Percentiles rank a stretch among this genome's conserved stretches.
Evolutionary conservation across 805 yeast genomes (phyloP).

Genomic region (Candida railenensis): DNA sequence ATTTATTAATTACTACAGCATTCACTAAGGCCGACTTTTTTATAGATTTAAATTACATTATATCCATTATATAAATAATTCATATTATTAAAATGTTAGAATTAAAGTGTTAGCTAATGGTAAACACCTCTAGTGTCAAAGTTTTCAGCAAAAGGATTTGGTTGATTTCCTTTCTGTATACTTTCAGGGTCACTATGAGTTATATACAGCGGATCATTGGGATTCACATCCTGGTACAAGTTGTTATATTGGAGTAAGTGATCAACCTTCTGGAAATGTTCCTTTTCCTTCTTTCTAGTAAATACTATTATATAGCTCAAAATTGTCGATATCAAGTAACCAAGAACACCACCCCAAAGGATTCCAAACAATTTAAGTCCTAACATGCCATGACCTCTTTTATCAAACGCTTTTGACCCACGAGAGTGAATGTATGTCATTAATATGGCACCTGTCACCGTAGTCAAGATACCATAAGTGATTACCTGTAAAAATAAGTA

Average conservation of each 20-base stretch:
- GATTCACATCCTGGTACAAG: background rate
- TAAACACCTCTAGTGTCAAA: background rate
- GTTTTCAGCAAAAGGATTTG: background rate
- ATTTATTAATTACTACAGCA: too few species aligned
- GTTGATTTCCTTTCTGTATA: background rate
- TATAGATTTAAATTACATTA: too few species aligned
- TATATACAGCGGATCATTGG: background rate
- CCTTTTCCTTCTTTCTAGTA: background rate
- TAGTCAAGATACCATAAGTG: background rate
- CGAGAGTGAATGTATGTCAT: background rate
- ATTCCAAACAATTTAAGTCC: background rate
- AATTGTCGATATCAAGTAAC: background rate
- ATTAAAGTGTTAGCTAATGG: background rate
- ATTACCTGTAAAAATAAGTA: background rate
- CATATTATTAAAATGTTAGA: too few species aligned
- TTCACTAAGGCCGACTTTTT: too few species aligned
- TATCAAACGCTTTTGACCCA: background rate
- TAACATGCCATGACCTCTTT: background rate
- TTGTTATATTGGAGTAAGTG: background rate
- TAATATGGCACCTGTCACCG: background rate
- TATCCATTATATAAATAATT: too few species aligned
- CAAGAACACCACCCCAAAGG: background rate
- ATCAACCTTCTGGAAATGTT: background rate
- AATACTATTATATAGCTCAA: background rate
- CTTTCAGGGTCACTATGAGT: background rate